Percentiles rank a stretch among this genome's conserved stretches.
Conservation (phyloP, 371 early-diverging fungal genomes). For the Cladochytrium tenue region DNA sequence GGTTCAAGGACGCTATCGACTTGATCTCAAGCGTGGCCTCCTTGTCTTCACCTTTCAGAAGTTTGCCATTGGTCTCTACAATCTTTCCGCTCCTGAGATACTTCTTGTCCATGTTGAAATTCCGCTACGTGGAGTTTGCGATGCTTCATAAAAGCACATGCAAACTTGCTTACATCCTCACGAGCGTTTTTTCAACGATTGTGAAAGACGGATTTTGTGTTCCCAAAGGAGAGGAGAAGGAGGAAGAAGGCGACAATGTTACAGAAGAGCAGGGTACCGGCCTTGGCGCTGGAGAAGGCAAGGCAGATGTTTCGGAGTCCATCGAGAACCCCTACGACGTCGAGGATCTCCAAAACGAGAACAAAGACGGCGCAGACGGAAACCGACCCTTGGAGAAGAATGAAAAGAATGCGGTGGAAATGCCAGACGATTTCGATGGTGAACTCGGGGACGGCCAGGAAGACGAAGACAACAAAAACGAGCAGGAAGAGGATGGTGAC, state of each 20-base stretch:
- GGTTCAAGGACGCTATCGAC: too few relatives aligned
- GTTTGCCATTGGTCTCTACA: too few relatives aligned
- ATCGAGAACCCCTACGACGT: slow-evolving; percentile 97
- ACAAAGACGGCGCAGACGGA: slow-evolving; percentile 22
- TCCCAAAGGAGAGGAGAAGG: slow-evolving; percentile 61
- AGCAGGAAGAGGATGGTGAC: slow-evolving; percentile 59
- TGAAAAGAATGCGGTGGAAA: slow-evolving; percentile 92
- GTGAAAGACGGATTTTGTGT: slow-evolving; percentile 84
- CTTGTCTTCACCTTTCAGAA: too few relatives aligned
- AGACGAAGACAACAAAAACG: slow-evolving; percentile 47
- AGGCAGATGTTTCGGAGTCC: slow-evolving; percentile 93
- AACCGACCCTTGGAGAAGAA: slow-evolving; percentile 55
- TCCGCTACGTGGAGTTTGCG: slow-evolving; percentile 61
- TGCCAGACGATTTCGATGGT: slow-evolving; percentile 95
- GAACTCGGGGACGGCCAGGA: slow-evolving; percentile 82
- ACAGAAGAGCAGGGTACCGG: slow-evolving; percentile 57
- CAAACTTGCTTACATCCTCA: slow-evolving; percentile 49
- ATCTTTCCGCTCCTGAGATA: slow-evolving; percentile 60
- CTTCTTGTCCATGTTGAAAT: slow-evolving; percentile 62
- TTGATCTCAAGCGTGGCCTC: too few relatives aligned
- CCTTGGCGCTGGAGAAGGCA: slow-evolving; percentile 94
- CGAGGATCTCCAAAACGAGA: slow-evolving; percentile 64
- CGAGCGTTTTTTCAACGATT: slow-evolving; percentile 71
- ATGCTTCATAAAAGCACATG: slow-evolving; percentile 60
- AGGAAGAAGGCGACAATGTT: slow-evolving; percentile 38